Conservation (phyloP, 139 green algal species). For the Chlamydomonas sp. region DNA sequence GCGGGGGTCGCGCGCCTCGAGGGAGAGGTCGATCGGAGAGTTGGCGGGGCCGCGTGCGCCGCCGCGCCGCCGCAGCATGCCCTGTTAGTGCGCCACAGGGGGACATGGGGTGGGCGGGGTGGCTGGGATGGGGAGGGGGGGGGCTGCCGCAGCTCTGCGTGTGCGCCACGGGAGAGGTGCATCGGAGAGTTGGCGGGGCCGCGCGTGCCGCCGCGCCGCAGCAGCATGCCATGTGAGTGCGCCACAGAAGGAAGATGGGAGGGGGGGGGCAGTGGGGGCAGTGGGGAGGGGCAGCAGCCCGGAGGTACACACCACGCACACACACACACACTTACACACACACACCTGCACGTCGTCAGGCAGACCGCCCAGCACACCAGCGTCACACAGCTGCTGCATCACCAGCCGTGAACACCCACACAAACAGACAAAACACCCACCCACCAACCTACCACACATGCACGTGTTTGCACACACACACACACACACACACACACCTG, state of each 20-base stretch:
- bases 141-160: too few species aligned
- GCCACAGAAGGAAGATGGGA: too few species aligned
- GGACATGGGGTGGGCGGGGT: too few species aligned
- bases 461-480: too few species aligned
- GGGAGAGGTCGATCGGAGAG: conserved; percentile 30
- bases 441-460: too few species aligned
- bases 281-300: too few species aligned
- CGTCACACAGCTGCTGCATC: conserved; percentile 49
- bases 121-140: too few species aligned
- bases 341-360: conserved; percentile 38
- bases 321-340: conserved; percentile 4
- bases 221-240: conserved; percentile 19
- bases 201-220: conserved; percentile 12
- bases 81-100: too few species aligned
- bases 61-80: conserved; percentile 22
- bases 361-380: conserved; percentile 39
- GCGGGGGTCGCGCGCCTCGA: conserved; percentile 42
- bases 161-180: conserved; percentile 38
- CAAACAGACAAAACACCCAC: too few species aligned
- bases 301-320: too few species aligned
- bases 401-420: conserved; percentile 31
- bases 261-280: too few species aligned
- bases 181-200: conserved; percentile 17
- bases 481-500: conserved; percentile 22
- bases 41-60: conserved; percentile 8